Percentiles rank a stretch among this genome's conserved stretches.
Evolutionary conservation across 2,329 filamentous ascomycete species (phyloP).

Genomic region (Alternaria burnsii): DNA sequence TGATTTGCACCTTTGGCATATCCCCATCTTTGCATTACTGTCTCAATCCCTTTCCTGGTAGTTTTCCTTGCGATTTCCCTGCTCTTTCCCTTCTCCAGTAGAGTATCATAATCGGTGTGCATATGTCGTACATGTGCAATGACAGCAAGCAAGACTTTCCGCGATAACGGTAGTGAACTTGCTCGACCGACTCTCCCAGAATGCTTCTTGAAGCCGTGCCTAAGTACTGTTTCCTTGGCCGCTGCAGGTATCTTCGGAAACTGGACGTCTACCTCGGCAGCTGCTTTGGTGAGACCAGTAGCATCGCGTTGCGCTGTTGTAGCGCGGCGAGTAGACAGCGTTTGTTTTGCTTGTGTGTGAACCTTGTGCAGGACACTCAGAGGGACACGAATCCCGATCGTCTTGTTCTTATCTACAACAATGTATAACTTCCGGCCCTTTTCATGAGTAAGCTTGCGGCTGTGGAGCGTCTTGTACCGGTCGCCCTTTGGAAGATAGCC

Average conservation of each 20-base stretch:
- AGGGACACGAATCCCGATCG: conserved; percentile 56
- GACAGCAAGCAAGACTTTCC: conserved; percentile 58
- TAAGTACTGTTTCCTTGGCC: conserved; percentile 49
- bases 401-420: conserved; percentile 40
- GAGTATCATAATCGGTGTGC: conserved; percentile 61
- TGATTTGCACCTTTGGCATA: conserved; percentile 29
- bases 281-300: conserved; percentile 28
- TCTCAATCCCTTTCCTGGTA: conserved; percentile 33
- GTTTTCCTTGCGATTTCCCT: conserved; percentile 36
- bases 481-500: conserved; percentile 47
- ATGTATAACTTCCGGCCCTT: conserved; percentile 38
- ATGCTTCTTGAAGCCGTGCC: conserved; percentile 56
- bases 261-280: conserved; percentile 44
- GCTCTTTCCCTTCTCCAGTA: conserved; percentile 17
- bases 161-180: conserved; percentile 47
- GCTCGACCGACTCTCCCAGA: conserved; percentile 60
- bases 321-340: conserved; percentile 51
- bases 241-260: conserved; percentile 55
- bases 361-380: conserved; percentile 51
- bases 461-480: conserved; percentile 47
- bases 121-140: conserved; percentile 60
- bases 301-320: conserved; percentile 48
- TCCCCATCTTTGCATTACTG: conserved; percentile 38
- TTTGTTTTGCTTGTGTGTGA: conserved; percentile 49
- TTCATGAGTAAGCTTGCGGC: conserved; percentile 43